Base-by-base conservation (phyloP, 116 monocot genomes). In the Dioscorea cayenensis region DNA sequence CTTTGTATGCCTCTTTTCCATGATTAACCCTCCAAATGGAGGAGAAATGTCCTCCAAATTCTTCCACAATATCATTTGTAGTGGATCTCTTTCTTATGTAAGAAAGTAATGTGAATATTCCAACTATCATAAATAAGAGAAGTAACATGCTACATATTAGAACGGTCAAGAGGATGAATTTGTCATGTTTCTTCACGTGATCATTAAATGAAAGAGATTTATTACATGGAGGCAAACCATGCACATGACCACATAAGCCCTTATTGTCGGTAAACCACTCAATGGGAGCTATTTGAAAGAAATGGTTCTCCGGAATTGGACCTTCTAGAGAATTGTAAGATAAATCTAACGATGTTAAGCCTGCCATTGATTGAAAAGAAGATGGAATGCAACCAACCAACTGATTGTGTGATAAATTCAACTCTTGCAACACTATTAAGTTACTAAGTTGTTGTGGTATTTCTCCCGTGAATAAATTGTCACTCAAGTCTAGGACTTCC, bases 391-490 rank as follows among this genome's bases (percentile, higher is more conserved):
- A 10, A 22, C 81, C 81, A 14, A 76, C 71, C 14, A 81, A 25
- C 20, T 83, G 75, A 65, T 83, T 83, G 10, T 75, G 73, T 7
- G 78, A 78, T 20, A 83, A 61, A 32, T 83, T 78, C 8, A 83
- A 43, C 4, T n/a, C 27, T 28, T 28, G 9, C 20, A 83, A 68
- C 62, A 60, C 65, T 3, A 1, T 6, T 63, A 79, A 22, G 20
- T 27, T 71, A 22, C 48, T 69, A 11, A 83, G 76, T 20, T 70
- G 38, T 20, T 6, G 5, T 20, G 79, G 83, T 38, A 83, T 63
- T 14, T 51, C 52, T 51, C 84, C 80, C 1, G 63, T 11, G 11
- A 84, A 20, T 28, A 27, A 69, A 59, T 84, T 84, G 25, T 70
- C 27, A 28, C 84, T 80, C 18, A 83, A 43, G 49, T 82, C 82